These are phyloP conservation scores for Mucor plumbeus DNA, from an alignment of 371 early-diverging fungal species.

Conservation along the genomic window DNA sequence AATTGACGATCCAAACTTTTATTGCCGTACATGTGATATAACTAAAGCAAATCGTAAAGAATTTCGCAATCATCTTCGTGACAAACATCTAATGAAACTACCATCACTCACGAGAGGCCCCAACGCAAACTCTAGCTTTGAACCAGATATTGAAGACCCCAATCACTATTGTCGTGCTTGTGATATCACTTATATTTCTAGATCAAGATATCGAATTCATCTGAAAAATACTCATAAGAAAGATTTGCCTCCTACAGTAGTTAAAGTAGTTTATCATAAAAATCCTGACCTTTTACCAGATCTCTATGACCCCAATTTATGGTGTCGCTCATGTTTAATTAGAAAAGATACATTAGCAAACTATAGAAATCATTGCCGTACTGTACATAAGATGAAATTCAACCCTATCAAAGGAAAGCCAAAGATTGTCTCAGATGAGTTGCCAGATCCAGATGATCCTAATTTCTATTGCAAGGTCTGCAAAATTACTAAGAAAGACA, in stretches of 20 bases:
- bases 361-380: neutral
- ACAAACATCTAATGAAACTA: neutral
- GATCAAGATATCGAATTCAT: neutral
- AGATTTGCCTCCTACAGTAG: neutral
- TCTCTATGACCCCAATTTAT: slow-evolving; percentile 1
- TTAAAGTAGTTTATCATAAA: neutral
- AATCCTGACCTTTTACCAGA: neutral
- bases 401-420: neutral
- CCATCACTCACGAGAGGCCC: neutral
- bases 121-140: neutral
- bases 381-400: neutral
- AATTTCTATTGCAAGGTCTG: neutral
- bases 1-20: slow-evolving; percentile 1
- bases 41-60: neutral
- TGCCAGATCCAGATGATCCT: neutral
- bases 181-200: neutral
- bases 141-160: slow-evolving; percentile 5
- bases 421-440: neutral
- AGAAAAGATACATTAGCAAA: neutral
- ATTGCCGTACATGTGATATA: neutral
- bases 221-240: neutral
- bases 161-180: slow-evolving; percentile 4
- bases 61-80: neutral
- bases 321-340: slow-evolving; percentile 4
- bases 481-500: neutral